Percentiles rank a stretch among this genome's conserved stretches.
phyloP scores from a whole-genome alignment of 2,329 filamentous ascomycete species.

The Lizonia empirigonia region DNA sequence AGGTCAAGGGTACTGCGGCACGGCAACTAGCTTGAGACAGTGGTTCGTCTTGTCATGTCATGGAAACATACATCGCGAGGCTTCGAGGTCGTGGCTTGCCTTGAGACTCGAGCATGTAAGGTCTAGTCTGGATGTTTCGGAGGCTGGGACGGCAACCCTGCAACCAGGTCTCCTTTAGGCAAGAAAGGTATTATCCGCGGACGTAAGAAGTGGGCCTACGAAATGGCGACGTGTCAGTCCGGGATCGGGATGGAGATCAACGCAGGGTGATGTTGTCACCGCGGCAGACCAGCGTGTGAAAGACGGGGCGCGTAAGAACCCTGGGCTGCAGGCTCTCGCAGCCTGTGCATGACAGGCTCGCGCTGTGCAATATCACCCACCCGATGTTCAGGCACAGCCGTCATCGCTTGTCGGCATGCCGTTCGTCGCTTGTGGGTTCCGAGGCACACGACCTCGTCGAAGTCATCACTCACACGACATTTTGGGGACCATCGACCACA shows the following conservation, averaged over 20 bases:
- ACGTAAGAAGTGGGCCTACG: slow-evolving; percentile 5
- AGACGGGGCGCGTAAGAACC: neutral
- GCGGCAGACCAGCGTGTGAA: slow-evolving; percentile 5
- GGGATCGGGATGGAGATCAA: slow-evolving; percentile 15
- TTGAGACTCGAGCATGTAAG: slow-evolving; percentile 3
- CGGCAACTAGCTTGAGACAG: slow-evolving; percentile 9
- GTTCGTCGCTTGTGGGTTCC: neutral
- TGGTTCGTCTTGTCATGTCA: slow-evolving; percentile 1
- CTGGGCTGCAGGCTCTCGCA: neutral
- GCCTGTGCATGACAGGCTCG: neutral
- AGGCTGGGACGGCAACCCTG: slow-evolving; percentile 2
- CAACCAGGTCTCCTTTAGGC: slow-evolving; percentile 1
- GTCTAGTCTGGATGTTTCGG: slow-evolving; percentile 8
- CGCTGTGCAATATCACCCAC: neutral
- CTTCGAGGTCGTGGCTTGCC: neutral
- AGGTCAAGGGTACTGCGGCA: slow-evolving; percentile 8
- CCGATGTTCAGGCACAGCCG: neutral
- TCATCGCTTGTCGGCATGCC: neutral
- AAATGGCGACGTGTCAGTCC: slow-evolving; percentile 7
- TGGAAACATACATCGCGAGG: neutral
- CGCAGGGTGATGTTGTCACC: slow-evolving; percentile 10
- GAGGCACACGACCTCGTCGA: neutral
- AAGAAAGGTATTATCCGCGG: neutral
- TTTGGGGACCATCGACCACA: neutral
- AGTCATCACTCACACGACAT: neutral